phyloP scores from a whole-genome alignment of 768 basidiomycete genomes.

The Phlegmacium glaucopus region DNA sequence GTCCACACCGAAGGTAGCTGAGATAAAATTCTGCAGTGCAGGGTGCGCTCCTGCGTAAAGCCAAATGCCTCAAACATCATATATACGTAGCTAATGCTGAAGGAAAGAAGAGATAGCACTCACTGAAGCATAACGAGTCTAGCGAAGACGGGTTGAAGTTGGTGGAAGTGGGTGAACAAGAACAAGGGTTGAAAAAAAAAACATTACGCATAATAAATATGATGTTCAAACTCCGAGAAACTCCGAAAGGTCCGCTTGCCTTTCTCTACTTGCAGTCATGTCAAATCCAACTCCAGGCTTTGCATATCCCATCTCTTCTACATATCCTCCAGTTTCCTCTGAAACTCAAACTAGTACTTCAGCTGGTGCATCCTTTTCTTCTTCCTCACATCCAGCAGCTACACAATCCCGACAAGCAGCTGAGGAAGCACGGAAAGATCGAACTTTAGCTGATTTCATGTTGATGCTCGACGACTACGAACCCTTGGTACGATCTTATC shows the following conservation, averaged over 20 bases:
- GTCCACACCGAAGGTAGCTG: slow-evolving; percentile 82
- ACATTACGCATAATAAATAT: slow-evolving; percentile 3
- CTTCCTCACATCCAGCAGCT: slow-evolving; percentile 8
- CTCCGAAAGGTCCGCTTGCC: slow-evolving; percentile 18
- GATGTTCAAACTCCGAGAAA: slow-evolving; percentile 29
- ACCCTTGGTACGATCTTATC: slow-evolving; percentile 63
- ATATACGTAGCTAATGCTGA: not conserved
- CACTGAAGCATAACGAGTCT: slow-evolving; percentile 5
- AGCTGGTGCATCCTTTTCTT: slow-evolving; percentile 2
- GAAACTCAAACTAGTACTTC: slow-evolving; percentile 20
- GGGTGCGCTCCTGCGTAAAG: slow-evolving; percentile 69
- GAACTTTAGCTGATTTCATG: slow-evolving; percentile 89
- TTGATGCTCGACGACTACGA: slow-evolving; percentile 97
- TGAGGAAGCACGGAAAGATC: slow-evolving; percentile 84
- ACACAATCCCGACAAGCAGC: slow-evolving; percentile 62
- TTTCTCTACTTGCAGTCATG: slow-evolving; percentile 23
- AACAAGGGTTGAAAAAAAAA: slow-evolving; percentile 3
- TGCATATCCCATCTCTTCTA: slow-evolving; percentile 27
- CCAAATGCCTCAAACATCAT: slow-evolving; percentile 96
- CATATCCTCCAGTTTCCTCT: slow-evolving; percentile 17
- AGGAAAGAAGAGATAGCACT: slow-evolving; percentile 5
- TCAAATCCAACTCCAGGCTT: slow-evolving; percentile 24
- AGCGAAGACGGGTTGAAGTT: slow-evolving; percentile 24
- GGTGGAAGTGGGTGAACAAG: slow-evolving; percentile 1
- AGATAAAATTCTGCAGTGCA: slow-evolving; percentile 84